Base-by-base conservation (phyloP, 2,329 filamentous ascomycete genomes). In the Byssochlamys sp. region DNA sequence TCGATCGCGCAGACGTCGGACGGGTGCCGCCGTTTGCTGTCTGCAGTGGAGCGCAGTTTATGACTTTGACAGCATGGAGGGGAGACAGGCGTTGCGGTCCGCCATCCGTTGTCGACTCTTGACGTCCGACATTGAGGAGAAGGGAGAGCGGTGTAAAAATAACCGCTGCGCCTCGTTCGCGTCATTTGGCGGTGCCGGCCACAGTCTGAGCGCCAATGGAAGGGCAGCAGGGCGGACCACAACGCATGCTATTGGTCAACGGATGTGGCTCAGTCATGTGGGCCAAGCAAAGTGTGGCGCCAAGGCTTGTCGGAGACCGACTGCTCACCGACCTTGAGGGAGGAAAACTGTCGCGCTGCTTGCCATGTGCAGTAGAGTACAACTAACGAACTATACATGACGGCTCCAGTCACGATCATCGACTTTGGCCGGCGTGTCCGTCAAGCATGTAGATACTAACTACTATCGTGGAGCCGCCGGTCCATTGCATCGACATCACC, bases 111-210 rank as follows among this genome's bases (percentile, higher is more conserved):
- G 35, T 19, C 14, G 35, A 45, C 6, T 31, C 35, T 45, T 45
- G 35, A 45, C 35, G 49, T 28, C 49, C 49, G 49, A 51, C 49
- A 51, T 7, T 51, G 24, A 26, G 49, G 49, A 51, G 49, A 28
- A 7, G 49, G 49, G 53, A 48, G 35, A 45, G 53, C 53, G 53
- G 53, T 55, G 53, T 55, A 55, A 55, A 55, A 39, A 55, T 39
- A 55, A 12, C n/a, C 24, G 35, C 53, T 55, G 53, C 53, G 53
- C 53, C 53, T 55, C 53, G 26, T 31, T 48, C 31, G 31, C 31
- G 26, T 33, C 29, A 27, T 28, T 29, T n/a, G 53, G 14, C 53
- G 49, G 11, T 12, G n/a, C 24, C 10, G 19, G 49, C 24, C 9
- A 14, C 1, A 4, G 7, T 2, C 12, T 4, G 12, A 5, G 24